phyloP scores from a whole-genome alignment of 768 basidiomycete species.

The Russula vinacea region DNA sequence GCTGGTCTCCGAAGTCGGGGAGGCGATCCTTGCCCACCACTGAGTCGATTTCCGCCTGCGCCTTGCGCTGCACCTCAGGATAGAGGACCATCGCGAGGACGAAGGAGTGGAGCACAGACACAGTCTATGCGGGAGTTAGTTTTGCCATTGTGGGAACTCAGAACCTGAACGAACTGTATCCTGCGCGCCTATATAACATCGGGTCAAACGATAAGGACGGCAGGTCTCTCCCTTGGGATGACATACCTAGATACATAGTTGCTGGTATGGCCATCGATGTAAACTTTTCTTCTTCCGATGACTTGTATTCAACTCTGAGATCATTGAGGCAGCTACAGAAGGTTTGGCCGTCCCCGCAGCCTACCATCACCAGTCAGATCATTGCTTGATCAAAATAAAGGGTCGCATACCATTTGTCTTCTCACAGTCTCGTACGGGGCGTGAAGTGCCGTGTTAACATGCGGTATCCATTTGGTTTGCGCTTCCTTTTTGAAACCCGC shows the following conservation, averaged over 20 bases:
- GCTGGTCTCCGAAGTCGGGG: slow-evolving; percentile 30
- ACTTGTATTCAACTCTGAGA: slow-evolving; percentile 7
- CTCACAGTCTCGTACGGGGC: slow-evolving; percentile 27
- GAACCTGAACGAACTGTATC: slow-evolving; percentile 7
- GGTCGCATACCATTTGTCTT: slow-evolving; percentile 9
- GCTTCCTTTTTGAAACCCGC: slow-evolving; percentile 30
- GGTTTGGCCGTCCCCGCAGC: slow-evolving; percentile 1
- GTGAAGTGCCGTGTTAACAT: slow-evolving; percentile 23
- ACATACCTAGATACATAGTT: slow-evolving; percentile 17
- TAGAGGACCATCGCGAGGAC: slow-evolving; percentile 35
- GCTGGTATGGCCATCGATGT: slow-evolving; percentile 6
- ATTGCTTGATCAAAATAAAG: not conserved
- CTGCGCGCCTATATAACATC: slow-evolving; percentile 1
- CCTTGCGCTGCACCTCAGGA: slow-evolving; percentile 32
- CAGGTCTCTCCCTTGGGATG: too few species aligned
- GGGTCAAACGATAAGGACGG: not conserved
- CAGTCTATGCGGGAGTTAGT: slow-evolving; percentile 23
- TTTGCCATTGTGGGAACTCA: not conserved
- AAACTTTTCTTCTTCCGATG: slow-evolving; percentile 3
- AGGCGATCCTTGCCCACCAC: slow-evolving; percentile 32
- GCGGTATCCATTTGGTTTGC: slow-evolving; percentile 15
- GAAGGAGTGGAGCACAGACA: slow-evolving; percentile 31
- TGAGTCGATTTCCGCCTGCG: slow-evolving; percentile 33
- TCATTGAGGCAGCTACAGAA: slow-evolving; percentile 13
- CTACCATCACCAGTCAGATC: not conserved